Base-by-base conservation (phyloP, 2,329 filamentous ascomycete genomes). In the Botrytis hyacinthi region DNA sequence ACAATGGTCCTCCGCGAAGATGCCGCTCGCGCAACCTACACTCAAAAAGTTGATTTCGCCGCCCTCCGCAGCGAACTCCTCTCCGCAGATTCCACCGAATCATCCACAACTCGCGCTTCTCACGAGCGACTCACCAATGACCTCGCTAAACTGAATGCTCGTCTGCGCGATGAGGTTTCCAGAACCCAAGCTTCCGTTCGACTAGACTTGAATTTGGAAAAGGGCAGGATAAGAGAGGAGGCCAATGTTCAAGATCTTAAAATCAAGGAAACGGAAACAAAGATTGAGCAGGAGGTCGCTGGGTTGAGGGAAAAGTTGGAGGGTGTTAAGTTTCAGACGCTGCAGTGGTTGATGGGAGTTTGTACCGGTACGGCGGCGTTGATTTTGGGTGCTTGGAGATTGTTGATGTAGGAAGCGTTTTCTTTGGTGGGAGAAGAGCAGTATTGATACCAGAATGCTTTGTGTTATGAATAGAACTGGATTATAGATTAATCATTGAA, bases 1-100 rank as follows among this genome's bases (percentile, higher is more conserved):
- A 98, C 95, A 26, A 99, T 99, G 96, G 96, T 99, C 60, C 89
- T 97, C 65, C 93, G 95, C 80, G 96, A 99, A 84, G 96, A 97
- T 84, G 90, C 93, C 76, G 92, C 93, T 80, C 93, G 93, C 80
- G 91, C 92, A 42, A 92, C 90, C 4, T 92, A 92, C 82, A 91
- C 90, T 3, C 90, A 98, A 82, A 98, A 98, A 83, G 96, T 98
- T 76, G 96, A 99, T 84, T 98, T 99, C 81, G 95, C 95, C 75
- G 98, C 98, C 85, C 90, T 98, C 61, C 93, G 96, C 77, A 97
- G 94, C 73, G 96, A 99, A 83, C 90, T 99, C 35, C 89, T 98
- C 35, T 95, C 94, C 9, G 92, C 95, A 68, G 96, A 98, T 84
- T 94, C 92, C 77, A 96, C 93, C 70, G 96, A 99, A 85, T 91